Evolutionary conservation across 2,329 filamentous ascomycete species (phyloP).

Genomic region (Diaporthe eres): DNA sequence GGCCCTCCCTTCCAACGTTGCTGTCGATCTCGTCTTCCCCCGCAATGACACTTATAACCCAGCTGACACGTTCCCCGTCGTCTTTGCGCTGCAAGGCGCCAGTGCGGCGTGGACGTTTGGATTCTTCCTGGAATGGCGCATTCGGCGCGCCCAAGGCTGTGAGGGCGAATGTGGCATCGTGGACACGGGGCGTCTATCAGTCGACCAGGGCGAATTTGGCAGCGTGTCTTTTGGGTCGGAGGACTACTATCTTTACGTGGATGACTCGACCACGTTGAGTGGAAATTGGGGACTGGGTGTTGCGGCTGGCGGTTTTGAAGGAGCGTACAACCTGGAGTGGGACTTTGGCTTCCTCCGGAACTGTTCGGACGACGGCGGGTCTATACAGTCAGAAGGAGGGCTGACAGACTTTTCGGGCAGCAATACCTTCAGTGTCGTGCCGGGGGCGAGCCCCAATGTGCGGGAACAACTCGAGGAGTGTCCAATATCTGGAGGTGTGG

Average conservation of each 20-base stretch:
- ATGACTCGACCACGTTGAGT: background rate
- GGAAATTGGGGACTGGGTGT: conserved; percentile 10
- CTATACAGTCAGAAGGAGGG: background rate
- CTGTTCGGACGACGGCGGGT: conserved; percentile 17
- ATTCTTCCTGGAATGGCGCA: conserved; percentile 22
- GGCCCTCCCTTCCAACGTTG: conserved; percentile 49
- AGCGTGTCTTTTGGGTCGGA: conserved; percentile 4
- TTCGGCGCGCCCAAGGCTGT: background rate
- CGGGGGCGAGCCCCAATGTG: background rate
- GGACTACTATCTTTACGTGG: conserved; percentile 8
- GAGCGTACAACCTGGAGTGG: conserved; percentile 22
- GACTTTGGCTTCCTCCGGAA: conserved; percentile 25
- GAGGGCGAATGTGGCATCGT: conserved; percentile 19
- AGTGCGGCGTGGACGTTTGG: conserved; percentile 28
- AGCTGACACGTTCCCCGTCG: conserved; percentile 46
- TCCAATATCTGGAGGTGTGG: background rate
- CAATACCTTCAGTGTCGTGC: conserved; percentile 5
- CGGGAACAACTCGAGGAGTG: conserved; percentile 1
- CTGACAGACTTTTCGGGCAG: background rate
- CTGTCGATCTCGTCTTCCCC: conserved; percentile 50
- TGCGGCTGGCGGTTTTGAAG: background rate
- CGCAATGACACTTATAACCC: conserved; percentile 51
- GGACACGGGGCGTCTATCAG: conserved; percentile 5
- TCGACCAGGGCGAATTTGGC: conserved; percentile 2
- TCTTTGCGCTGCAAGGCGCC: conserved; percentile 49